Base-by-base conservation (phyloP, 2,329 filamentous ascomycete species). In the Penicillium sp. region DNA sequence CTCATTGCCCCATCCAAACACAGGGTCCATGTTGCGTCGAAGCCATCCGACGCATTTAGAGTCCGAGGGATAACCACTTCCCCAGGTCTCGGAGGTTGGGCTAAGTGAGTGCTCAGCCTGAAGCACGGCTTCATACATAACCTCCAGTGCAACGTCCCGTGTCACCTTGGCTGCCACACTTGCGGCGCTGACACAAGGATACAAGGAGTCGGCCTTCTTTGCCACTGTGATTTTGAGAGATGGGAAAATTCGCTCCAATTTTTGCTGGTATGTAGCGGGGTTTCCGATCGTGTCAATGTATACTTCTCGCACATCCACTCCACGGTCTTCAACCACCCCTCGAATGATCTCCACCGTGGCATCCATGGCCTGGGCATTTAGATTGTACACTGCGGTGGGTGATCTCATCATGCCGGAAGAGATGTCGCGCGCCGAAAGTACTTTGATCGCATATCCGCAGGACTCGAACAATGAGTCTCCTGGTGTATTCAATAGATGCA, bases 91-190 rank as follows among this genome's bases (percentile, higher is more conserved):
- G 2, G 66, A 66, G 17, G 56, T 46, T 28, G 62, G 56, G 9
- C 57, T 69, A 42, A 66, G 67, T 17, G 50, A 46, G 22, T 61
- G 57, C 28, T 58, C 49, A 29, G 51, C 45, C 32, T 64, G 66
- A 2, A 66, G 67, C 52, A 81, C 76, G 5, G 73, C 71, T 49
- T 79, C 75, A 63, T 87, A 91, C 37, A 91, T 77, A 3, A 85
- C 80, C 63, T 96, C 90, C 22, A 97, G 77, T 5, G 89, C 89
- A 2, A 85, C 86, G 70, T 98, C 93, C 56, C 93, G 78, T 12
- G 93, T 97, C 28, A 98, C 93, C 70, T 98, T 98, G 47, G 93
- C 93, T 68, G 87, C 94, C 3, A 98, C 89, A 54, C 87, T 93
- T 6, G 93, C 91, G 29, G 91, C 93, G 61, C 87, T 94, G 47